phyloP scores from a whole-genome alignment of 1,284 basidiomycete genomes.

The Boletus semigastroideus region DNA sequence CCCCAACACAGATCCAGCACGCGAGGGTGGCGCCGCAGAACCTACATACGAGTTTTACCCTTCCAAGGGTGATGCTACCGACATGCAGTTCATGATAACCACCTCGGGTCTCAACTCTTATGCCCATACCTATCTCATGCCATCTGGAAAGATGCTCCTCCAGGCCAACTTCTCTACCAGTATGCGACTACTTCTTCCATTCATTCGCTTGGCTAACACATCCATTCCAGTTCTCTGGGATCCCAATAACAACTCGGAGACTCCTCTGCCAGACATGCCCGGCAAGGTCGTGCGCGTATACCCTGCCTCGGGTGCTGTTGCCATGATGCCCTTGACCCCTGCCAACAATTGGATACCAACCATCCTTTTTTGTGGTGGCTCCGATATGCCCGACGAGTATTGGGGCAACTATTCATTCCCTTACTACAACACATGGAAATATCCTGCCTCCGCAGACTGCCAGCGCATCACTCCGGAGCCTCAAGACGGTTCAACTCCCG shows the following conservation, averaged over 20 bases:
- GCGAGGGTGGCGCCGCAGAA: constrained; percentile 63
- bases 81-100: constrained; percentile 76
- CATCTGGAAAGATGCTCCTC: constrained; percentile 81
- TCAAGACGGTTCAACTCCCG: constrained; percentile 51
- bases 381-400: constrained; percentile 67
- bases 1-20: constrained; percentile 63
- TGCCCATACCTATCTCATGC: constrained; percentile 82
- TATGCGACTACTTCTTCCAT: constrained; percentile 36
- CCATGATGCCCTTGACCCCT: constrained; percentile 89
- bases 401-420: constrained; percentile 77
- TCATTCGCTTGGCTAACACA: constrained; percentile 13
- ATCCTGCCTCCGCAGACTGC: constrained; percentile 64
- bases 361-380: constrained; percentile 88
- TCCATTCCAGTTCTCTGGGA: constrained; percentile 59
- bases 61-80: constrained; percentile 52
- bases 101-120: constrained; percentile 92
- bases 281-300: constrained; percentile 78
- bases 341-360: constrained; percentile 87
- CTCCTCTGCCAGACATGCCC: constrained; percentile 61
- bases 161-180: constrained; percentile 84
- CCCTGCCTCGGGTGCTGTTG: constrained; percentile 87
- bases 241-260: constrained; percentile 59
- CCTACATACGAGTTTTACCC: constrained; percentile 85
- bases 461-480: constrained; percentile 83
- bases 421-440: constrained; percentile 61